phyloP scores from a whole-genome alignment of 805 yeast species.

The Wickerhamomyces canadensis region DNA sequence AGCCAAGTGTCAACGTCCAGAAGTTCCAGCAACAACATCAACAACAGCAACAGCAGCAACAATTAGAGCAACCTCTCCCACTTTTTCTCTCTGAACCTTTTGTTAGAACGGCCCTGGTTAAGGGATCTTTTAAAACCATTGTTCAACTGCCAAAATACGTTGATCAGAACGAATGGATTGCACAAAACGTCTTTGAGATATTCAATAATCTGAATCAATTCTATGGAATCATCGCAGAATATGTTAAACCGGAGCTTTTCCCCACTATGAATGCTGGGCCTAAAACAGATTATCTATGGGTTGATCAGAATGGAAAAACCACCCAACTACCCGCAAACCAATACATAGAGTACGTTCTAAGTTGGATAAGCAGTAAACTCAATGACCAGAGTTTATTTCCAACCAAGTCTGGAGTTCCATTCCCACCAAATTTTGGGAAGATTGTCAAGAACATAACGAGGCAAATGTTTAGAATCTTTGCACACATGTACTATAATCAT shows the following conservation, averaged over 20 bases:
- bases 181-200: conserved; percentile 85
- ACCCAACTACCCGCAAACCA: conserved; percentile 87
- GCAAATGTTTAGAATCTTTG: conserved; percentile 93
- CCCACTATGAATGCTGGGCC: conserved; percentile 98
- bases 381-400: conserved; percentile 91
- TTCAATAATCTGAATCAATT: conserved; percentile 82
- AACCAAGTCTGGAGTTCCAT: conserved; percentile 80
- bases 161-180: conserved; percentile 93
- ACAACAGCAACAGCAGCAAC: conserved; percentile 14
- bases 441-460: conserved; percentile 83
- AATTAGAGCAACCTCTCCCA: conserved; percentile 18
- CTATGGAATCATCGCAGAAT: conserved; percentile 86
- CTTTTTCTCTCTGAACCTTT: conserved; percentile 88
- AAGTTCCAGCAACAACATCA: conserved; percentile 21
- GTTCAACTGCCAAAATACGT: conserved; percentile 94
- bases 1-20: conserved; percentile 20
- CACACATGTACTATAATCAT: conserved; percentile 91
- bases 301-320: conserved; percentile 74
- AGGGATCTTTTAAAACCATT: conserved; percentile 93
- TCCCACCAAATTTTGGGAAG: conserved; percentile 77
- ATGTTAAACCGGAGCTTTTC: conserved; percentile 81
- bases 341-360: conserved; percentile 84
- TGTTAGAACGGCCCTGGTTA: conserved; percentile 88
- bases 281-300: conserved; percentile 85
- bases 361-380: conserved; percentile 84